Base-by-base conservation (phyloP, 2,329 filamentous ascomycete species). In the Capronia coronata region DNA sequence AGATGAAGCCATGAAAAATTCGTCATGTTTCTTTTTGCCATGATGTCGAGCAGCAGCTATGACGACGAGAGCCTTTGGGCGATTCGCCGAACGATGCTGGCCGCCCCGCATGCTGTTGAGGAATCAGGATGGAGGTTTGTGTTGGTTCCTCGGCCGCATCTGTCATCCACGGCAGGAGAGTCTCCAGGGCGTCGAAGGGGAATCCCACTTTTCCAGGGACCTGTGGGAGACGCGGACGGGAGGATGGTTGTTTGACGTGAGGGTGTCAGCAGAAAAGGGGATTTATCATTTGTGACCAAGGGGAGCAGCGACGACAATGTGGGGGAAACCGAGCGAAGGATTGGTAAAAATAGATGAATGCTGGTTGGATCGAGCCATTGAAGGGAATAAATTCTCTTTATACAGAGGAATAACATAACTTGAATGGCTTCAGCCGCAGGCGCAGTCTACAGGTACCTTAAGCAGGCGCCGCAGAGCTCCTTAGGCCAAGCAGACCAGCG, bases 21-120 rank as follows among this genome's bases (percentile, higher is more conserved):
- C 52, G 52, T 54, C 52, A 54, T 43, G 41, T 38, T 44, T 46
- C 37, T 48, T 51, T 48, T 27, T 34, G 34, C 48, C 51, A 34
- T 48, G 45, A 48, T 29, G 45, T 41, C 30, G 51, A 50, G 40
- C 7, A 43, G 49, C 19, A n/a, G n/a, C 22, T 29, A 21, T 19
- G 7, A 48, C 45, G 43, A 44, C 48, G 50, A 46, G 34, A 41
- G 41, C 22, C 42, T 21, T n/a, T 9, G 19, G 23, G 32, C 37
- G 19, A 52, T 43, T 52, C 50, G 50, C 35, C n/a, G 18, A 25
- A 18, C 10, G 44, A 30, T 42, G 48, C 37, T 32, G 43, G 35
- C 35, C 48, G 41, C 37, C 48, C 44, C 19, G 42, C 32, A 35
- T 6, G 8, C 27, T 16, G n/a, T n/a, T n/a, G n/a, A n/a, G n/a